Evolutionary conservation across 257 asterid genomes (phyloP).

Genomic region (Cruciata laevipes): DNA sequence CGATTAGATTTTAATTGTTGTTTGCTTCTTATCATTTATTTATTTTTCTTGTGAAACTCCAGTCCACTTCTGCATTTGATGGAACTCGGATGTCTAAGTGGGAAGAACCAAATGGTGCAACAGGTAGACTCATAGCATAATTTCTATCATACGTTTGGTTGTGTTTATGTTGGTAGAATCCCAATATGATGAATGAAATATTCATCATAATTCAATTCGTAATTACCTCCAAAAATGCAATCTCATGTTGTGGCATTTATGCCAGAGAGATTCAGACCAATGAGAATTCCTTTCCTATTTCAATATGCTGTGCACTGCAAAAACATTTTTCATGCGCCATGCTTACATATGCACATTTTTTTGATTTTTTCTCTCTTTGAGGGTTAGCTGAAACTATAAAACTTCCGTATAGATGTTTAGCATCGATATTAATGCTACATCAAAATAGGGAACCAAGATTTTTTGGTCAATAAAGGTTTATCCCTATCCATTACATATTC

Average conservation of each 20-base stretch:
- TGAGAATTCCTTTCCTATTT: neutral
- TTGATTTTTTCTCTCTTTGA: neutral
- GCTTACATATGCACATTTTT: neutral
- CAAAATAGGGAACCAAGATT: neutral
- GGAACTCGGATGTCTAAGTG: constrained; percentile 97
- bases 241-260: too few species aligned
- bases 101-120: constrained; percentile 97
- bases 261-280: neutral
- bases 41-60: neutral
- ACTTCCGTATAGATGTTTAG: neutral
- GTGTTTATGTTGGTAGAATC: neutral
- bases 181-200: too few species aligned
- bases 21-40: neutral
- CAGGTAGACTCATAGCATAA: constrained; percentile 42
- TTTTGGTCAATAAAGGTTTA: neutral
- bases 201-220: too few species aligned
- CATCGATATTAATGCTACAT: neutral
- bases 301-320: constrained; percentile 1
- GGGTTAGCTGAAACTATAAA: neutral
- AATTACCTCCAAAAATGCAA: neutral
- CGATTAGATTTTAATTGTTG: neutral
- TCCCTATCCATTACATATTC: neutral
- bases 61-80: constrained; percentile 93
- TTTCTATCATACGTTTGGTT: neutral
- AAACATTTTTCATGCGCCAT: neutral